Evolutionary conservation across 768 basidiomycete species (phyloP), one percentile per base, ranked within the genome.

Genomic region (Lactarius vividus): DNA sequence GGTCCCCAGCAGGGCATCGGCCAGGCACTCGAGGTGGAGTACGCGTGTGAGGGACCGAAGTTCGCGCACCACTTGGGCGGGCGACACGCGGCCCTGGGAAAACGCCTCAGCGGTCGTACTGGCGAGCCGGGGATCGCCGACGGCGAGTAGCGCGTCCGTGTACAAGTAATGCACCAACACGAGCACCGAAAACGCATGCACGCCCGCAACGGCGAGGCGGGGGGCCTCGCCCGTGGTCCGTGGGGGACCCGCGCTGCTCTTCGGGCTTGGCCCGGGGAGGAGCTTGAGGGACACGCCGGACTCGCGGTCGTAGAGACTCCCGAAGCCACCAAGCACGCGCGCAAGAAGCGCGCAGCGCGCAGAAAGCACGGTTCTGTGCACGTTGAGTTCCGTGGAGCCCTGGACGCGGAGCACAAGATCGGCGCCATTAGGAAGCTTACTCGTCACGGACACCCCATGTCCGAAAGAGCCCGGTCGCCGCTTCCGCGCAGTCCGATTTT

Each of bases 121-220:
- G 5, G 77, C 80, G 13, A 92, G 80, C 20, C 94, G 85, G 15
- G 81, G 80, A 73, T 98, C 95, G 92, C 94, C 96, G 16, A 95
- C 75, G 0, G 92, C 87, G 13, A 92, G 79, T 1, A 96, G 75
- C 46, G 87, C 83, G 74, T 99, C 96, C 1, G 91, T 83, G 75
- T 98, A 98, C n/a, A 98, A 75, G 72, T 94, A 98, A 28, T 87
- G 82, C 23, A 97, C 74, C 23, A 98, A 78, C 26, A 96, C 81
- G 18, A 97, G 82, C 18, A 89, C 75, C 0, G 92, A 78, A 8
- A 96, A 77, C 0, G 88, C 81, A 54, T 86, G 83, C 66, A 84
- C 85, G 2, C 85, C 85, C 0, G 78, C 72, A 53, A 96, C 71
- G 20, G 73, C 73, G 1, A 90, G 73, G 15, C 76, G 74, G 23